Evolutionary conservation across 2,329 filamentous ascomycete genomes (phyloP).

Genomic region (Colletotrichum sp.): DNA sequence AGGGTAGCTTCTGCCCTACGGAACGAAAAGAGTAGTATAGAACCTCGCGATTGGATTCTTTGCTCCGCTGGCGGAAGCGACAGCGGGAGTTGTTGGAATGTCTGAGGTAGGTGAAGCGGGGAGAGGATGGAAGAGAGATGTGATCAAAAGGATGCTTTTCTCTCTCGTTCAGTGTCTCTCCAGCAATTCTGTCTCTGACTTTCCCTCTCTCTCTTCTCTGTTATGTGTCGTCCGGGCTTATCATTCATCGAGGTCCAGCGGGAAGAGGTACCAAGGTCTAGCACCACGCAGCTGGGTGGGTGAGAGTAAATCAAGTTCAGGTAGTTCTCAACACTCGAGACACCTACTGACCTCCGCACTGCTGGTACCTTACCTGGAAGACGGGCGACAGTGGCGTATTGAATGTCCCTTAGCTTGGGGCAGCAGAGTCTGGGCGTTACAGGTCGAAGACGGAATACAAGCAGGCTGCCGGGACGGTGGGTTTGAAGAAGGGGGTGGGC

Average conservation of each 20-base stretch:
- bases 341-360: background rate
- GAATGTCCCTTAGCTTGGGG: slow-evolving; percentile 9
- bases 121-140: slow-evolving; percentile 13
- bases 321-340: background rate
- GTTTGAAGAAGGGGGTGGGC: slow-evolving; percentile 16
- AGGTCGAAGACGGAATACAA: slow-evolving; percentile 15
- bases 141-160: slow-evolving; percentile 14
- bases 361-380: background rate
- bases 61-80: background rate
- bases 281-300: background rate
- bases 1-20: slow-evolving; percentile 9
- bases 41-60: background rate
- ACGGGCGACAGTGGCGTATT: slow-evolving; percentile 8
- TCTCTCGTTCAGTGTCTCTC: slow-evolving; percentile 13
- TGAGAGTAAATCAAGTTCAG: background rate
- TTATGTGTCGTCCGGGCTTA: background rate
- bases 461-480: slow-evolving; percentile 17
- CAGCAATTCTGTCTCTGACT: background rate
- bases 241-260: background rate
- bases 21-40: background rate
- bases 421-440: slow-evolving; percentile 16
- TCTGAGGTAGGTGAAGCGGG: background rate
- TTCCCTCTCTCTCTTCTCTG: background rate
- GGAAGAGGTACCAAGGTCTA: background rate
- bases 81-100: background rate